Conservation (phyloP, 2,329 filamentous ascomycete species). For the Graphilbum fragrans region DNA sequence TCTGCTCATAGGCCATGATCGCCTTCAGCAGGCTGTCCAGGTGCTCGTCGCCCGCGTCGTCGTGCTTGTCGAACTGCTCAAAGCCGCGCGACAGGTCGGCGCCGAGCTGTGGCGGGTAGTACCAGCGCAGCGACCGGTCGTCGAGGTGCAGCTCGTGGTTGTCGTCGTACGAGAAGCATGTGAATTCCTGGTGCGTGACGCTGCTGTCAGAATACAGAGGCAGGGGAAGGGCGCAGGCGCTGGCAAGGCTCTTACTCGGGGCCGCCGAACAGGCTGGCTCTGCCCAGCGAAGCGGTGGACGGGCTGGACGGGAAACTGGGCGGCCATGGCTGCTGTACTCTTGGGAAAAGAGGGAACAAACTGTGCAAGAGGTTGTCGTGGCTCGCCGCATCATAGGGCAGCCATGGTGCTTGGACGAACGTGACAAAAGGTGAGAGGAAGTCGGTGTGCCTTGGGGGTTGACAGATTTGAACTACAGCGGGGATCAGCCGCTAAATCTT, state of each 20-base stretch:
- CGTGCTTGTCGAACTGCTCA: slow-evolving; percentile 68
- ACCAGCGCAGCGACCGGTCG: slow-evolving; percentile 73
- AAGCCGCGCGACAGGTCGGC: slow-evolving; percentile 71
- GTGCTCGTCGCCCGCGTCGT: slow-evolving; percentile 73
- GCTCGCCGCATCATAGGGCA: no score
- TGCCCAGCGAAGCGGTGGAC: slow-evolving; percentile 53
- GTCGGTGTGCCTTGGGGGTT: no score
- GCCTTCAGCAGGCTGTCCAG: slow-evolving; percentile 72
- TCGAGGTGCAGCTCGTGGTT: slow-evolving; percentile 65
- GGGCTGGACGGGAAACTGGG: slow-evolving; percentile 39
- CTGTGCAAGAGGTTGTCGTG: no score
- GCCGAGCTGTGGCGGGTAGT: slow-evolving; percentile 64
- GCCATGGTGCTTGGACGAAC: no score
- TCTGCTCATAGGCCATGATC: slow-evolving; percentile 60
- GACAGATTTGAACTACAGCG: no score
- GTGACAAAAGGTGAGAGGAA: no score
- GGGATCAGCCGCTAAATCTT: no score
- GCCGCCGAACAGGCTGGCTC: slow-evolving; percentile 61
- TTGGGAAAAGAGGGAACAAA: no score
- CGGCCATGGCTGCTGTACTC: slow-evolving; percentile 2
- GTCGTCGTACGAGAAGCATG: slow-evolving; percentile 87
- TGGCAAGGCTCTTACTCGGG: no score
- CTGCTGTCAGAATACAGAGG: not conserved
- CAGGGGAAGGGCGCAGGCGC: no score
- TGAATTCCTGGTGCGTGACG: slow-evolving; percentile 59